Evolutionary conservation across 768 basidiomycete genomes (phyloP).

Genomic region (Xerocomellus intermedius): DNA sequence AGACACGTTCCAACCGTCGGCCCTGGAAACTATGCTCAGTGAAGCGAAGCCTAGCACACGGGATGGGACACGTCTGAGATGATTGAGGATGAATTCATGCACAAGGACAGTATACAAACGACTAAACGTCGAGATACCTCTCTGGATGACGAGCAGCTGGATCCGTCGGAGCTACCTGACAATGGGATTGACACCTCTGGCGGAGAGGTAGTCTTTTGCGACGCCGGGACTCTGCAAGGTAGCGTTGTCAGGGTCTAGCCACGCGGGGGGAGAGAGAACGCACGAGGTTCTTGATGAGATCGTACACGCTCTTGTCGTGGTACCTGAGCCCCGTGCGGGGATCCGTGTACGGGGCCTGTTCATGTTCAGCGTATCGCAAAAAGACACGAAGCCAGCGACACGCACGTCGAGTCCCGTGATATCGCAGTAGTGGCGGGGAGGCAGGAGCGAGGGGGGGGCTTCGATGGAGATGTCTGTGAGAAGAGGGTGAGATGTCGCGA

Average conservation of each 20-base stretch:
- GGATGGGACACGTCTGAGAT: no score
- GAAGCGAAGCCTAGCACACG: no score
- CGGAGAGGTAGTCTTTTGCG: slow-evolving; percentile 75
- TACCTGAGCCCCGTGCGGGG: slow-evolving; percentile 76
- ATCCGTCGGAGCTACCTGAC: slow-evolving; percentile 34
- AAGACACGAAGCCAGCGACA: not conserved
- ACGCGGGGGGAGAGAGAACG: slow-evolving; percentile 5
- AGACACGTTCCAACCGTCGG: no score
- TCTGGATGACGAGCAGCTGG: no score
- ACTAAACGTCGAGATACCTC: not conserved
- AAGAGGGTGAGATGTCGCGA: not conserved
- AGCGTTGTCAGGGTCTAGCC: not conserved
- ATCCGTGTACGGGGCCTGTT: slow-evolving; percentile 74
- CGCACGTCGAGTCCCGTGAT: slow-evolving; percentile 80
- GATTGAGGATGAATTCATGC: no score
- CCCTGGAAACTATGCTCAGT: no score
- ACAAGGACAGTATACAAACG: not conserved
- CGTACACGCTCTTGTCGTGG: slow-evolving; percentile 85
- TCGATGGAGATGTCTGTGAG: slow-evolving; percentile 72
- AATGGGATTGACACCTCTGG: slow-evolving; percentile 48
- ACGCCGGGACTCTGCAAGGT: slow-evolving; percentile 50
- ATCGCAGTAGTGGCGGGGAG: slow-evolving; percentile 77
- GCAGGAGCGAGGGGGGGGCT: slow-evolving; percentile 78
- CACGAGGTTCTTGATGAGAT: slow-evolving; percentile 72
- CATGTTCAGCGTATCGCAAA: not conserved